Evolutionary conservation across 257 asterid genomes (phyloP).

Genomic region (Penstemon eatonii): DNA sequence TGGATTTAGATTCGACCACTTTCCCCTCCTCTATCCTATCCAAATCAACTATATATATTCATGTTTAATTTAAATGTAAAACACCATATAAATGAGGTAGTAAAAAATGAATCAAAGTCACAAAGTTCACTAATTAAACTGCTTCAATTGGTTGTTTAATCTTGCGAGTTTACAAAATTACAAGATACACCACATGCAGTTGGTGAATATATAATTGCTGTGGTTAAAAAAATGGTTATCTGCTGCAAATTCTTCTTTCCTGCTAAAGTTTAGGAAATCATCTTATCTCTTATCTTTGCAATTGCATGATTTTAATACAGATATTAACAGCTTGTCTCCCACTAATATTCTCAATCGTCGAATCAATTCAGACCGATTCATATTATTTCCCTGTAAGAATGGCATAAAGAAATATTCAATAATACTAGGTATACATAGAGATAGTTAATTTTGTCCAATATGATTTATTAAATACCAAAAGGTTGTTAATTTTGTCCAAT

Average conservation of each 20-base stretch:
- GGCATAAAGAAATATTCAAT: neutral
- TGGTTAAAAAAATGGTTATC: neutral
- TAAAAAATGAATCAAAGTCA: too few relatives aligned
- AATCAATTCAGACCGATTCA: constrained; percentile 28
- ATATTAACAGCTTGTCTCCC: constrained; percentile 38
- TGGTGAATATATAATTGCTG: neutral
- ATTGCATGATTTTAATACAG: constrained; percentile 30
- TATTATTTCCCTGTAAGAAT: constrained; percentile 39
- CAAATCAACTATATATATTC: too few relatives aligned
- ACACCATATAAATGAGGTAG: too few relatives aligned
- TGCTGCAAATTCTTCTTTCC: neutral
- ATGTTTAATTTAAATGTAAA: too few relatives aligned
- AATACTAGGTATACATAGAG: neutral
- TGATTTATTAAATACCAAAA: neutral
- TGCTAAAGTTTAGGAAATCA: neutral
- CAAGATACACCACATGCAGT: constrained; percentile 17
- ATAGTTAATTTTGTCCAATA: neutral
- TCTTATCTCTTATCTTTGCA: constrained; percentile 20
- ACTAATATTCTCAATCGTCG: constrained; percentile 35
- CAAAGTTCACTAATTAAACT: too few relatives aligned
- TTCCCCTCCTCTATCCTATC: too few relatives aligned
- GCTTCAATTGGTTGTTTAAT: too few relatives aligned
- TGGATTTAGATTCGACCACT: too few relatives aligned
- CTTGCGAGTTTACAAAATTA: neutral
- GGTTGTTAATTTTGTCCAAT: neutral